Evolutionary conservation across 495 filamentous ascomycete genomes (phyloP).

Genomic region (Daldinia vernicosa): DNA sequence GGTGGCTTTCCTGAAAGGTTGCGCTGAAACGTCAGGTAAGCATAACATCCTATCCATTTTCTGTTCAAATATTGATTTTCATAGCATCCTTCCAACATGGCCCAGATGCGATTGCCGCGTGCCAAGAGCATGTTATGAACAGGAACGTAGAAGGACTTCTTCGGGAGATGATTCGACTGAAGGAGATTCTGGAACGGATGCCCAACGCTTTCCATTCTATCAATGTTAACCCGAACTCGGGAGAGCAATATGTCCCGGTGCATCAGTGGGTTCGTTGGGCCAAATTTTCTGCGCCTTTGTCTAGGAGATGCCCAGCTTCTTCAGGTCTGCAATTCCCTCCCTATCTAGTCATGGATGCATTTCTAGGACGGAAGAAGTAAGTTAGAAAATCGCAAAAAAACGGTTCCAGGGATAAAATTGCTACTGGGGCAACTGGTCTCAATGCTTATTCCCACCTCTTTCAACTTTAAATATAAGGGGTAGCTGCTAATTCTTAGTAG

Average conservation of each 20-base stretch:
- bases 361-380: constrained; percentile 56
- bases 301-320: constrained; percentile 61
- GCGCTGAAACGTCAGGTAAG: constrained; percentile 52
- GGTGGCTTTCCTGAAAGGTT: constrained; percentile 58
- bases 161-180: constrained; percentile 57
- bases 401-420: neutral
- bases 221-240: constrained; percentile 60
- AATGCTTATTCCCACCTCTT: too few relatives aligned
- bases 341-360: constrained; percentile 63
- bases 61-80: constrained; percentile 18
- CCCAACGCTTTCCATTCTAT: constrained; percentile 62
- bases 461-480: neutral
- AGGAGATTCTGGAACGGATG: constrained; percentile 61
- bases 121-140: constrained; percentile 63
- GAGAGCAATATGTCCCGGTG: constrained; percentile 56
- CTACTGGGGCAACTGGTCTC: too few relatives aligned
- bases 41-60: neutral
- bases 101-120: constrained; percentile 56
- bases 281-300: constrained; percentile 59
- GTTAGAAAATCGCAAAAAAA: neutral
- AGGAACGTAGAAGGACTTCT: constrained; percentile 58
- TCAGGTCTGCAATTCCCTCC: constrained; percentile 60
- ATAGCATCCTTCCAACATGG: constrained; percentile 56
- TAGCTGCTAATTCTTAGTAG: constrained; percentile 18
- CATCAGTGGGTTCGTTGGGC: constrained; percentile 57